Evolutionary conservation across 116 monocot genomes (phyloP).

Genomic region (Phalaenopsis hybrid): DNA sequence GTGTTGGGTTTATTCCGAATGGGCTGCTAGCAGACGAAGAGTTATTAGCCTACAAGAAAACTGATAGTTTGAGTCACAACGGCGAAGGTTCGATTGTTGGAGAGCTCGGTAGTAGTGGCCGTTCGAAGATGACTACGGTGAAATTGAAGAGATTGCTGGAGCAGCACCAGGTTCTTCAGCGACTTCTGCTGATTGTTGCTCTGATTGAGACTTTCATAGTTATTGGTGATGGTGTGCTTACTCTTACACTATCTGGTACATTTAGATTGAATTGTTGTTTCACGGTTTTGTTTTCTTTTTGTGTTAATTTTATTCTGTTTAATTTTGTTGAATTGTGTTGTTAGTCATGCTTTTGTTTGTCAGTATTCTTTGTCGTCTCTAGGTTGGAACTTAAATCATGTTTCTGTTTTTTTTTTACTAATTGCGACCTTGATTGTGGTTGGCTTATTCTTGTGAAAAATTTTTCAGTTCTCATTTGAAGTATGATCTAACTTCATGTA

Average conservation of each 20-base stretch:
- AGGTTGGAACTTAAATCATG: no score
- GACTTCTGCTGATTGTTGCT: constrained; percentile 57
- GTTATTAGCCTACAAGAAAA: constrained; percentile 59
- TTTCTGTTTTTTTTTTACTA: no score
- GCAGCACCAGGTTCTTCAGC: constrained; percentile 55
- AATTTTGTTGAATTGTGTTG: no score
- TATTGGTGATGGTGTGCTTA: constrained; percentile 88
- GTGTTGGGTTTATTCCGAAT: constrained; percentile 62
- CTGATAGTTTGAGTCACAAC: constrained; percentile 6
- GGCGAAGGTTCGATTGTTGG: constrained; percentile 5
- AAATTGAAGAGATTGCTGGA: constrained; percentile 52
- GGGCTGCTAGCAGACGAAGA: constrained; percentile 66
- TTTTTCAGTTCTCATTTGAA: no score
- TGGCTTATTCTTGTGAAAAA: no score
- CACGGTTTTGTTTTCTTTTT: neutral
- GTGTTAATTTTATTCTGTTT: no score
- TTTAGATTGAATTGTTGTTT: neutral
- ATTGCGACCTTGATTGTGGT: no score
- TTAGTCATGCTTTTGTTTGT: no score
- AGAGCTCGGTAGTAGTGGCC: neutral
- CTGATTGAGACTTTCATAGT: constrained; percentile 87
- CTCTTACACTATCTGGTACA: constrained; percentile 82
- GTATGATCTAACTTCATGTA: no score
- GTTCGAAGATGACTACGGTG: neutral
- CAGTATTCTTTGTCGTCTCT: no score